Percentiles rank a stretch among this genome's conserved stretches.
Evolutionary conservation across 495 filamentous ascomycete species (phyloP).

Genomic region (Neurospora sp.): DNA sequence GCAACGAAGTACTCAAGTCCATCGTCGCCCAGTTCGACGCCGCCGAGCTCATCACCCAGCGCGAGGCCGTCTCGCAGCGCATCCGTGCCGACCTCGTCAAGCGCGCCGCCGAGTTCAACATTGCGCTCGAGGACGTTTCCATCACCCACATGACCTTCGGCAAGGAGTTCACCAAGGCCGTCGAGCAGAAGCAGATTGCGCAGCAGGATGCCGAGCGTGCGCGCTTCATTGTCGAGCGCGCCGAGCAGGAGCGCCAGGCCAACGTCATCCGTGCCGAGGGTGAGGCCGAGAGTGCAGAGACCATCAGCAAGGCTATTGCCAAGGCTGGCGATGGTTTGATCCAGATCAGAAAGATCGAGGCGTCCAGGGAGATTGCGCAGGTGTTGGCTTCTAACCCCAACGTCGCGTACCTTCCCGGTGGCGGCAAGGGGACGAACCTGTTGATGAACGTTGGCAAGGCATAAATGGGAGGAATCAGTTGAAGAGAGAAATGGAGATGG

Average conservation of each 20-base stretch:
- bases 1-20: conserved; percentile 99
- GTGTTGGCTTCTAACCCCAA: conserved; percentile 86
- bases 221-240: conserved; percentile 96
- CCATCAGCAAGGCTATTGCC: conserved; percentile 84
- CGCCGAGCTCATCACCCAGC: conserved; percentile 97
- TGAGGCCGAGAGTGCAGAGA: conserved; percentile 91
- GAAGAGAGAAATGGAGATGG: not conserved
- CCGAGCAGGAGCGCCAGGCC: conserved; percentile 97
- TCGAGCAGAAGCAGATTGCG: conserved; percentile 99
- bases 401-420: conserved; percentile 86
- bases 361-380: conserved; percentile 90
- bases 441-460: conserved; percentile 40
- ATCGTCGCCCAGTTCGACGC: conserved; percentile 99
- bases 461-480: conserved; percentile 6
- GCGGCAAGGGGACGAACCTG: conserved; percentile 54
- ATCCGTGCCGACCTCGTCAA: conserved; percentile 92
- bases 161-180: conserved; percentile 95
- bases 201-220: conserved; percentile 98
- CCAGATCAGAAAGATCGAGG: conserved; percentile 93
- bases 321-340: conserved; percentile 90
- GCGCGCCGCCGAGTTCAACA: conserved; percentile 98
- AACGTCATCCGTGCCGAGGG: conserved; percentile 97
- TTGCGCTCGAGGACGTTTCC: conserved; percentile 94
- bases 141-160: conserved; percentile 99
- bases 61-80: conserved; percentile 88